These are phyloP conservation scores for Castanea crenata DNA, from an alignment of 306 rosid species.

Conservation along the genomic window DNA sequence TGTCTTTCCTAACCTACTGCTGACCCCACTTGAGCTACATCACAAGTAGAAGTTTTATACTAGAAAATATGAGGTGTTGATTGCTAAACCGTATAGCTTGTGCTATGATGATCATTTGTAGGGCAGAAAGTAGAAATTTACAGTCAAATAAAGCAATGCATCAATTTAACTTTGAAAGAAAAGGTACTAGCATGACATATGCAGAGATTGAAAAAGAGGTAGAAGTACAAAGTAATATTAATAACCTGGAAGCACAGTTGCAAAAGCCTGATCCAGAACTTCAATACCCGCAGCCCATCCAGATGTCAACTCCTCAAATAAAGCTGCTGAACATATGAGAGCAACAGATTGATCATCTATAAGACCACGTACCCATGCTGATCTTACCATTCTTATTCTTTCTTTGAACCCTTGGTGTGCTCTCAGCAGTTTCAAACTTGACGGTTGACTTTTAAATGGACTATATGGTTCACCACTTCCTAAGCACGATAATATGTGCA, in stretches of 20 bases:
- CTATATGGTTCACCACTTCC: conserved; percentile 67
- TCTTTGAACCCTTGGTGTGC: conserved; percentile 94
- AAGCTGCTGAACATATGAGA: conserved; percentile 74
- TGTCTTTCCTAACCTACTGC: background rate
- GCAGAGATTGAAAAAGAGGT: conserved; percentile 1
- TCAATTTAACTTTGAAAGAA: conserved; percentile 11
- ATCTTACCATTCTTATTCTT: conserved; percentile 57
- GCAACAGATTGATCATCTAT: conserved; percentile 76
- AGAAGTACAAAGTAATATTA: conserved; percentile 12
- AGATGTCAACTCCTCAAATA: conserved; percentile 79
- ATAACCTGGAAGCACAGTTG: conserved; percentile 92
- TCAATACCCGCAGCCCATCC: conserved; percentile 72
- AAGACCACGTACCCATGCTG: conserved; percentile 72
- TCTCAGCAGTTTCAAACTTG: conserved; percentile 76
- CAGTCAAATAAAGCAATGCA: background rate
- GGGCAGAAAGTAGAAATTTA: background rate
- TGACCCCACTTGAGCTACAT: background rate
- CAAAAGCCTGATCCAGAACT: conserved; percentile 80
- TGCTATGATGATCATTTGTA: background rate
- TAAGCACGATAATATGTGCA: conserved; percentile 76
- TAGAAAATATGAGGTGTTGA: background rate
- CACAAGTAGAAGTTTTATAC: background rate
- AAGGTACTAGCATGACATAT: background rate
- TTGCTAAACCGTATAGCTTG: background rate
- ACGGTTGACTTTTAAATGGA: conserved; percentile 67